Base-by-base conservation (phyloP, 1,284 basidiomycete genomes). In the Leccinum pachyderme region DNA sequence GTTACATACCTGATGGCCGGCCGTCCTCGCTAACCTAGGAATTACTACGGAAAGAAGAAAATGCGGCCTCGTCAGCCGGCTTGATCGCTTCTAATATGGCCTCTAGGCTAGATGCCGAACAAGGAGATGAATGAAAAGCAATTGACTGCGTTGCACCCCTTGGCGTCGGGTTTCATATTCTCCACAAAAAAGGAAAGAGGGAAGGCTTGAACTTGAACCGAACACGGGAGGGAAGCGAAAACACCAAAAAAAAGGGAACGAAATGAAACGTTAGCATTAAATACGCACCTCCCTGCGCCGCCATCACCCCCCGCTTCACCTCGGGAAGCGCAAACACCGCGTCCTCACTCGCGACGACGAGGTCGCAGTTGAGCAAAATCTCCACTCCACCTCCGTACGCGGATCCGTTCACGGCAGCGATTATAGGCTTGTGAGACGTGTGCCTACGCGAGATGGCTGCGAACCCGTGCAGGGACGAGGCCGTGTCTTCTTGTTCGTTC, bases 301-400 rank as follows among this genome's bases (percentile, higher is more conserved):
- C 91, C 24, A 87, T 70, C 2, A 93, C 91, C 0, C 92, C 93
- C 43, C 89, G 79, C 68, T 84, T 86, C 2, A 92, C 92, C 64
- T 95, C 93, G 0, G 91, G 91, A 33, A 94, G 77, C 3, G 82
- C 89, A 57, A 95, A 87, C 54, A 80, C 82, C 6, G 89, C 86
- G 11, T 84, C 79, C 45, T 85, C 77, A 53, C 78, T 81, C 2
- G 91, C 87, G n/a, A 95, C 73, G 31, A 93, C 89, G 27, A 94
- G 68, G 67, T 95, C 92, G 61, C 89, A 93, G 60, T 94, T 94
- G 8, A 93, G 68, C 1, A 91, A 61, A 49, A 93, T 81, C 67
- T 95, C 92, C 43, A 84, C 77, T 2, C 91, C 93, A 5, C 92
- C 93, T 12, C 92, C 93, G 60, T 87, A 87, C 3, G 89, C 85